Conservation (phyloP, 768 basidiomycete species). For the Tulasnella sp. region DNA sequence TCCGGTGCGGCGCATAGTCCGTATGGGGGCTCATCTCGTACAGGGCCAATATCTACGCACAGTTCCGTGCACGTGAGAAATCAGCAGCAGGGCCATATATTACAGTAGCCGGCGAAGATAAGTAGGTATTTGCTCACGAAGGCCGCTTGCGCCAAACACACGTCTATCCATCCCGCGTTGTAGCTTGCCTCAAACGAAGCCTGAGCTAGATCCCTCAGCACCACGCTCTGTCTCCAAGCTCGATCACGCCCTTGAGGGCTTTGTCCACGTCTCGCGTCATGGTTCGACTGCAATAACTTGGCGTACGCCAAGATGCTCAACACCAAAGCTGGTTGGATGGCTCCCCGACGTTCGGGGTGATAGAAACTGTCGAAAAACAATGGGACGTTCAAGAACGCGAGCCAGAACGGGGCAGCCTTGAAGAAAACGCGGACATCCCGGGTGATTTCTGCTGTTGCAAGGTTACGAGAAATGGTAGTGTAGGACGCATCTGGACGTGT, state of each 20-base stretch:
- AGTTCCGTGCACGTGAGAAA: too few relatives aligned
- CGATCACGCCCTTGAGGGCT: constrained; percentile 1
- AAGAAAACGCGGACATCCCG: background rate
- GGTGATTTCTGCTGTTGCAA: background rate
- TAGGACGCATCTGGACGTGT: background rate
- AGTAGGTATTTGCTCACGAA: background rate
- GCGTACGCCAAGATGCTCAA: constrained; percentile 12
- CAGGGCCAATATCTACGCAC: constrained; percentile 3
- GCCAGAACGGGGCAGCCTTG: constrained; percentile 6
- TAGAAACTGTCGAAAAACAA: constrained; percentile 15
- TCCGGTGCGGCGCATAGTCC: background rate
- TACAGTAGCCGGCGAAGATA: too few relatives aligned
- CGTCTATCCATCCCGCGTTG: constrained; percentile 16
- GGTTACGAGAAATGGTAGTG: background rate
- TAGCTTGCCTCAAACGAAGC: constrained; percentile 13
- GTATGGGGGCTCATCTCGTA: constrained; percentile 16
- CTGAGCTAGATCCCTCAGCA: constrained; percentile 15
- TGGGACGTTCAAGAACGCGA: constrained; percentile 17
- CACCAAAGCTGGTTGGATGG: constrained; percentile 14
- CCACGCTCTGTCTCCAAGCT: background rate
- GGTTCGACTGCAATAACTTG: constrained; percentile 9
- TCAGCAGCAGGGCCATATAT: too few relatives aligned
- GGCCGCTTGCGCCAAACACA: constrained; percentile 15
- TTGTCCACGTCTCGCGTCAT: constrained; percentile 5
- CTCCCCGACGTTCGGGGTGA: constrained; percentile 4